Percentiles rank a stretch among this genome's conserved stretches.
Evolutionary conservation across 169 alveolate species (phyloP).

Genomic region (Theileria annulata): DNA sequence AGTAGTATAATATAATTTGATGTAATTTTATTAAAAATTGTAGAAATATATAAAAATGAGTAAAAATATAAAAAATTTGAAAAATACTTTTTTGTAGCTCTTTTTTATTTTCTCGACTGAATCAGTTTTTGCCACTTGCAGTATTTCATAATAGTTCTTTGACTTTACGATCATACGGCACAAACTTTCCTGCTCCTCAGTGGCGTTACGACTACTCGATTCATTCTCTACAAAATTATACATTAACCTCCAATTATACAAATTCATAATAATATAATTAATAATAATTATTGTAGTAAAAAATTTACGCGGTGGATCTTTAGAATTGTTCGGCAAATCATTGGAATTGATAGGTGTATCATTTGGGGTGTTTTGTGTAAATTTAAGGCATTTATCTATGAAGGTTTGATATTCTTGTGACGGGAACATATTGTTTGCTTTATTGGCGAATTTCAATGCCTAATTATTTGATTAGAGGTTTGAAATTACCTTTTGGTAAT

Average conservation of each 20-base stretch:
- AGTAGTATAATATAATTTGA: no score
- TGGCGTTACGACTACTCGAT: slow-evolving; percentile 34
- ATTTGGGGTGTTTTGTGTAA: background rate
- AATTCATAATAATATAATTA: no score
- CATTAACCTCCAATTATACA: background rate
- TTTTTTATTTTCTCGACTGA: slow-evolving; percentile 85
- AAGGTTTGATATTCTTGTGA: slow-evolving; percentile 53
- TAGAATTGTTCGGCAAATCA: background rate
- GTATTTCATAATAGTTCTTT: slow-evolving; percentile 87
- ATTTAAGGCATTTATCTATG: slow-evolving; percentile 33
- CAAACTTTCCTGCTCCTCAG: slow-evolving; percentile 69
- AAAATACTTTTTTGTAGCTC: slow-evolving; percentile 88
- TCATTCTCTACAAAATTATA: slow-evolving; percentile 62
- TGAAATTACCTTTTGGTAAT: slow-evolving; percentile 63
- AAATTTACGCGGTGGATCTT: background rate
- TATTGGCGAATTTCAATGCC: slow-evolving; percentile 72
- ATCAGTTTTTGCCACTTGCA: slow-evolving; percentile 88
- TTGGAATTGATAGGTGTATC: background rate
- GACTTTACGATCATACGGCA: slow-evolving; percentile 74
- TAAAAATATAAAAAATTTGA: background rate
- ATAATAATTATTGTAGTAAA: background rate
- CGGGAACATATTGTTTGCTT: slow-evolving; percentile 80
- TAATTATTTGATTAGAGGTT: background rate
- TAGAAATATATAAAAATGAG: no score
- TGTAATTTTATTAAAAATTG: background rate